Conservation (phyloP, 768 basidiomycete genomes). For the Phaeolepiota aurea region DNA sequence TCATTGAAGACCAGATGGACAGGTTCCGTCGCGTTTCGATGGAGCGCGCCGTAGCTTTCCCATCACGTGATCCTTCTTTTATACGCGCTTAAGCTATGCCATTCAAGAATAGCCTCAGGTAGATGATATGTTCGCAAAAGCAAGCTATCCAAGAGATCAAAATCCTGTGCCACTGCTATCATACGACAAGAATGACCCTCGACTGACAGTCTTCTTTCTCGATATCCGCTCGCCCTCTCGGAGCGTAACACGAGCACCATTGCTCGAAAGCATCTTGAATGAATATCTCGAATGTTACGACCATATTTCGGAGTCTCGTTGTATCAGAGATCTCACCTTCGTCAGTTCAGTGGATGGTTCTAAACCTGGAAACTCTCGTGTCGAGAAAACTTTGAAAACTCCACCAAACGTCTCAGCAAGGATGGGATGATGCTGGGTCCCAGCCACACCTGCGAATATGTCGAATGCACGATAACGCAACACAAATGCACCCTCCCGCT, state of each 20-base stretch:
- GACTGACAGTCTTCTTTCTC: slow-evolving; percentile 17
- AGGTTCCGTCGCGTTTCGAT: no score
- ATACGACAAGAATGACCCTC: background rate
- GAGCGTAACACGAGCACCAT: slow-evolving; percentile 31
- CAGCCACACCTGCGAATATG: slow-evolving; percentile 31
- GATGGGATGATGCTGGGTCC: slow-evolving; percentile 25
- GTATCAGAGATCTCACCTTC: slow-evolving; percentile 32
- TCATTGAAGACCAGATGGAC: no score
- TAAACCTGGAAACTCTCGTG: slow-evolving; percentile 68
- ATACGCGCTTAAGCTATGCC: no score
- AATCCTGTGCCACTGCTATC: no score
- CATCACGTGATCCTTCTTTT: no score
- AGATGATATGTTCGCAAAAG: no score
- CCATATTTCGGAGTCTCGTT: background rate
- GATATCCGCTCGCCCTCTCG: slow-evolving; percentile 30
- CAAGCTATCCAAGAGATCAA: no score
- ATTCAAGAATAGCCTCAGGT: no score
- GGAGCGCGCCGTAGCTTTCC: no score
- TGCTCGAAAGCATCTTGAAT: slow-evolving; percentile 18
- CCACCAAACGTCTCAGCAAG: slow-evolving; percentile 64
- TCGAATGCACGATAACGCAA: slow-evolving; percentile 70
- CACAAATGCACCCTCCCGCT: slow-evolving; percentile 56
- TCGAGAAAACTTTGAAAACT: slow-evolving; percentile 61
- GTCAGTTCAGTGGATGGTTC: slow-evolving; percentile 63
- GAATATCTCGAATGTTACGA: background rate